Evolutionary conservation across 1,284 basidiomycete species (phyloP).

Genomic region (Cutaneotrichosporon arboriforme): DNA sequence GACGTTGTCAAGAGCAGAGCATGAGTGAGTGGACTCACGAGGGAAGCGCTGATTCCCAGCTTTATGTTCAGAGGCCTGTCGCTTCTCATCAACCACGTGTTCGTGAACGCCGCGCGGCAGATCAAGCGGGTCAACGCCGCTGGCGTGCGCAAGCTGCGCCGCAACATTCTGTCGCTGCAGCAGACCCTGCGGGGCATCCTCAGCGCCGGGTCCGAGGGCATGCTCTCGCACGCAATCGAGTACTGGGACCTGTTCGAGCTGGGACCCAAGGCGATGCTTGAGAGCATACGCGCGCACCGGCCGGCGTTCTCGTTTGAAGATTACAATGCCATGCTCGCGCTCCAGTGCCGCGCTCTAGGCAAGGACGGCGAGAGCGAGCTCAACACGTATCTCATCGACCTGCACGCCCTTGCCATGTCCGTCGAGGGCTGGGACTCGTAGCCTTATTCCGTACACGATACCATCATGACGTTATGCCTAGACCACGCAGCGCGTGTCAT

Average conservation of each 20-base stretch:
- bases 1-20: constrained; percentile 61
- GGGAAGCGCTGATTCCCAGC: background rate
- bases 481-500: background rate
- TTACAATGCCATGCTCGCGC: constrained; percentile 78
- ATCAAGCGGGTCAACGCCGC: constrained; percentile 67
- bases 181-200: constrained; percentile 82
- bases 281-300: constrained; percentile 55
- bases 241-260: constrained; percentile 76
- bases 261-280: constrained; percentile 70
- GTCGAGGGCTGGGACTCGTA: constrained; percentile 15
- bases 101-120: constrained; percentile 68
- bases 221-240: constrained; percentile 67
- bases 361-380: constrained; percentile 31
- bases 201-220: constrained; percentile 54
- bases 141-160: constrained; percentile 80
- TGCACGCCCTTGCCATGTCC: constrained; percentile 44
- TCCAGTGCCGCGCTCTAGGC: constrained; percentile 74
- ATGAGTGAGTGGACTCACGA: constrained; percentile 42
- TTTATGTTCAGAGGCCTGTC: constrained; percentile 85
- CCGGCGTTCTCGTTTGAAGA: constrained; percentile 77
- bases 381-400: constrained; percentile 47
- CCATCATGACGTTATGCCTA: background rate
- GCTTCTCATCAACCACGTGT: constrained; percentile 74
- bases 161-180: constrained; percentile 87
- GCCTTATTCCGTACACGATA: background rate